Evolutionary conservation across 805 yeast species (phyloP).

Genomic region (Saccharomycopsis sp.): DNA sequence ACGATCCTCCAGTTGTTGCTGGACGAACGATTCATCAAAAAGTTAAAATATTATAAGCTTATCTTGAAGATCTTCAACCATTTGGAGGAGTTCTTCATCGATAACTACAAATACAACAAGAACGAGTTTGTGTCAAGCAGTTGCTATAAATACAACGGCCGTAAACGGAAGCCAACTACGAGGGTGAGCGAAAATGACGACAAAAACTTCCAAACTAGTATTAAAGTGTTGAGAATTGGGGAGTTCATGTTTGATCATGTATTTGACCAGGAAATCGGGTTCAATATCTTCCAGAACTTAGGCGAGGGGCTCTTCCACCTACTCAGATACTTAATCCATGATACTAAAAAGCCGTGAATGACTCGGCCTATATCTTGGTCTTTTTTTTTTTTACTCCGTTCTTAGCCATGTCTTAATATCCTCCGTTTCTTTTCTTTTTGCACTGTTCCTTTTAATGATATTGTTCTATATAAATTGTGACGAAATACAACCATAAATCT

Average conservation of each 20-base stretch:
- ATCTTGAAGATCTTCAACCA: slow-evolving; percentile 9
- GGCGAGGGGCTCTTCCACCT: slow-evolving; percentile 13
- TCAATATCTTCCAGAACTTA: slow-evolving; percentile 13
- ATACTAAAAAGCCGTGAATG: not conserved
- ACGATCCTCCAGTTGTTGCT: not conserved
- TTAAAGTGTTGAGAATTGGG: slow-evolving; percentile 13
- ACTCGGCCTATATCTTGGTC: not conserved
- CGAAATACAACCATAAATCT: no score
- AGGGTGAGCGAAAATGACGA: slow-evolving; percentile 20
- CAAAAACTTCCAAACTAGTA: slow-evolving; percentile 6
- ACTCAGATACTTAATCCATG: not conserved
- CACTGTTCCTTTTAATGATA: no score
- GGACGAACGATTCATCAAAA: slow-evolving; percentile 6
- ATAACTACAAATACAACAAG: slow-evolving; percentile 2
- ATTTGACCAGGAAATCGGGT: slow-evolving; percentile 17
- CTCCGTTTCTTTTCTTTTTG: no score
- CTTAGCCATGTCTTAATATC: no score
- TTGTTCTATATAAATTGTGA: no score
- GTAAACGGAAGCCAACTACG: slow-evolving; percentile 9
- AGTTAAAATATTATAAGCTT: slow-evolving; percentile 12
- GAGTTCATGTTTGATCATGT: slow-evolving; percentile 15
- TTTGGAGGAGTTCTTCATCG: slow-evolving; percentile 12
- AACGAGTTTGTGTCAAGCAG: not conserved
- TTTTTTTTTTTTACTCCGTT: no score
- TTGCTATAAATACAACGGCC: not conserved